phyloP scores from a whole-genome alignment of 2,329 filamentous ascomycete species.

The Cadophora malorum region DNA sequence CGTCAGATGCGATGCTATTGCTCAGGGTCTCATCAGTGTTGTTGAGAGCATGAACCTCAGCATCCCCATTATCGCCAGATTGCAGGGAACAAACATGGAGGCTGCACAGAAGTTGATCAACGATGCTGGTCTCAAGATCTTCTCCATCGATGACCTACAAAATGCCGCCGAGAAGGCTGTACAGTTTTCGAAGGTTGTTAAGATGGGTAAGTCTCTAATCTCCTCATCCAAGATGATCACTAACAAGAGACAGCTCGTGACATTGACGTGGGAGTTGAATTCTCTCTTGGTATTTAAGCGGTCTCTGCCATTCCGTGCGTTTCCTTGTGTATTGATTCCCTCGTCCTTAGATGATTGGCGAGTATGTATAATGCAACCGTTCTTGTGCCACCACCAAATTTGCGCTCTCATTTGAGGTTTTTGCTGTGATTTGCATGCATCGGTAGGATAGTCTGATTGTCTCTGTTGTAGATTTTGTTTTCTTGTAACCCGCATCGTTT shows the following conservation, averaged over 20 bases:
- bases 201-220: conserved; percentile 75
- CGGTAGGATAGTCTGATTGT: background rate
- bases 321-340: conserved; percentile 45
- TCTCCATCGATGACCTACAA: conserved; percentile 98
- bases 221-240: conserved; percentile 11
- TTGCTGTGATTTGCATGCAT: background rate
- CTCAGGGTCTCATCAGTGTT: conserved; percentile 93
- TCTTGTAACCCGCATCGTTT: background rate
- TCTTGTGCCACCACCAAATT: conserved; percentile 18
- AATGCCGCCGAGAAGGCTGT: conserved; percentile 97
- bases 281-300: conserved; percentile 84
- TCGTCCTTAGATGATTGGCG: conserved; percentile 39
- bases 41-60: conserved; percentile 94
- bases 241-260: conserved; percentile 71
- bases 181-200: conserved; percentile 98
- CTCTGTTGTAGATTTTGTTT: background rate
- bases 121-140: conserved; percentile 98
- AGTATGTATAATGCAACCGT: conserved; percentile 44
- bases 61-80: conserved; percentile 93
- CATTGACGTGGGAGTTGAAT: conserved; percentile 96
- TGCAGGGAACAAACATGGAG: conserved; percentile 99
- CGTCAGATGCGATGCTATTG: conserved; percentile 96
- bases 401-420: background rate
- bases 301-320: conserved; percentile 33
- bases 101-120: conserved; percentile 91